These are phyloP conservation scores for Cercospora sp. DNA, from an alignment of 2,329 filamentous ascomycete species.

Conservation along the genomic window DNA sequence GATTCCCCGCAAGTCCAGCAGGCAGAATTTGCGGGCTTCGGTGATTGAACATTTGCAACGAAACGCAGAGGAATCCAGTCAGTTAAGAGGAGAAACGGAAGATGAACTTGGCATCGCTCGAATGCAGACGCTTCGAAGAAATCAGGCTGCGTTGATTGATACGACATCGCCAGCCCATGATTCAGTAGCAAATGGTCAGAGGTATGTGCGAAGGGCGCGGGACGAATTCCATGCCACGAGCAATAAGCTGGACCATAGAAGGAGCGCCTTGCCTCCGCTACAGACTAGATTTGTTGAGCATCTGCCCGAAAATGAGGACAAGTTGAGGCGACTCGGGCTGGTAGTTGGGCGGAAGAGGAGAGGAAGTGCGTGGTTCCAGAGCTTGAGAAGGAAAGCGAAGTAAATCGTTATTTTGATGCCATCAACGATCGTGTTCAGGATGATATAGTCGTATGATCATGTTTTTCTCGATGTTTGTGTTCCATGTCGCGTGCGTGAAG, in stretches of 20 bases:
- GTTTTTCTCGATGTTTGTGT: background rate
- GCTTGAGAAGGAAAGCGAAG: slow-evolving; percentile 1
- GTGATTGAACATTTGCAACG: background rate
- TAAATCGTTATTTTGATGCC: background rate
- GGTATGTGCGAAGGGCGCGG: background rate
- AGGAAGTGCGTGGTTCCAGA: slow-evolving; percentile 7
- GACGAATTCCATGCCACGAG: background rate
- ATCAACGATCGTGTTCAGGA: background rate
- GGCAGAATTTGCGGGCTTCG: slow-evolving; percentile 3
- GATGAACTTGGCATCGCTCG: background rate
- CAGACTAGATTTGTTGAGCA: slow-evolving; percentile 17
- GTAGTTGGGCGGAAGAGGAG: background rate
- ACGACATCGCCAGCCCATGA: background rate
- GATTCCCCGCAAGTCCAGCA: background rate
- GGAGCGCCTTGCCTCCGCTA: background rate
- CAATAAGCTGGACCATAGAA: background rate
- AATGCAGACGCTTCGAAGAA: background rate
- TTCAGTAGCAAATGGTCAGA: background rate
- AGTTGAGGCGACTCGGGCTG: slow-evolving; percentile 9
- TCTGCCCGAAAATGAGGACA: slow-evolving; percentile 14
- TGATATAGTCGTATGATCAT: background rate
- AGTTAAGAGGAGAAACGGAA: background rate
- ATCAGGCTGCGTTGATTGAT: background rate
- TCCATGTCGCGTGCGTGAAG: background rate
- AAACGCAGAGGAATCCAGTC: background rate